phyloP scores from a whole-genome alignment of 441 rosid genomes.

The Mallotus repandus region DNA sequence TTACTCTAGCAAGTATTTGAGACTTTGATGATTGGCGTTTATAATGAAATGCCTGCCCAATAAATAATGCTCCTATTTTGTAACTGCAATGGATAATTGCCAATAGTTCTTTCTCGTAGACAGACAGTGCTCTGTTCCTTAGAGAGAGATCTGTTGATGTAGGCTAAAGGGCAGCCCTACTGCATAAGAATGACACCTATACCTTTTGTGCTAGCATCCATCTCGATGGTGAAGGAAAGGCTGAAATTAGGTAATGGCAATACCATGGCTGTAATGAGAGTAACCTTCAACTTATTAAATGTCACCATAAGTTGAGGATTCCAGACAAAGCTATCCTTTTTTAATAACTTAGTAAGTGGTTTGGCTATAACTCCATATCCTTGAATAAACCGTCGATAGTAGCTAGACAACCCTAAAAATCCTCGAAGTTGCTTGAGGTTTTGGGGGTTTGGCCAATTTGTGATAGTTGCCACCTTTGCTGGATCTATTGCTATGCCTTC shows the following conservation, averaged over 20 bases:
- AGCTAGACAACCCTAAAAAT: not conserved
- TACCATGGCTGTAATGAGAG: not conserved
- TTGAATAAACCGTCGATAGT: not conserved
- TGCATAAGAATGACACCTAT: not conserved
- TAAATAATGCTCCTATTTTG: not conserved
- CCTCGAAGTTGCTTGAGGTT: not conserved
- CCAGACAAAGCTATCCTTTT: too few relatives aligned
- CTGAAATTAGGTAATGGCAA: not conserved
- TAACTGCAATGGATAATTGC: not conserved
- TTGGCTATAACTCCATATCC: not conserved
- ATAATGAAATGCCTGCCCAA: not conserved
- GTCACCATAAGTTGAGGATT: too few relatives aligned
- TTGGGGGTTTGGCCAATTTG: not conserved
- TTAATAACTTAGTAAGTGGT: too few relatives aligned
- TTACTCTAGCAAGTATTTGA: not conserved
- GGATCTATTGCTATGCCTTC: not conserved
- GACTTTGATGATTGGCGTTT: not conserved
- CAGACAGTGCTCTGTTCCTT: not conserved
- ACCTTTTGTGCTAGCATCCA: not conserved
- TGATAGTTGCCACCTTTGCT: not conserved
- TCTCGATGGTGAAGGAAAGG: not conserved
- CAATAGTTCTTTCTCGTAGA: not conserved
- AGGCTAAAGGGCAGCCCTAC: not conserved
- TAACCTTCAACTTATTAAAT: not conserved
- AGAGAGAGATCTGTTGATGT: not conserved